phyloP scores from a whole-genome alignment of 192 early-diverging fungal genomes.

The Irineochytrium annulatum region DNA sequence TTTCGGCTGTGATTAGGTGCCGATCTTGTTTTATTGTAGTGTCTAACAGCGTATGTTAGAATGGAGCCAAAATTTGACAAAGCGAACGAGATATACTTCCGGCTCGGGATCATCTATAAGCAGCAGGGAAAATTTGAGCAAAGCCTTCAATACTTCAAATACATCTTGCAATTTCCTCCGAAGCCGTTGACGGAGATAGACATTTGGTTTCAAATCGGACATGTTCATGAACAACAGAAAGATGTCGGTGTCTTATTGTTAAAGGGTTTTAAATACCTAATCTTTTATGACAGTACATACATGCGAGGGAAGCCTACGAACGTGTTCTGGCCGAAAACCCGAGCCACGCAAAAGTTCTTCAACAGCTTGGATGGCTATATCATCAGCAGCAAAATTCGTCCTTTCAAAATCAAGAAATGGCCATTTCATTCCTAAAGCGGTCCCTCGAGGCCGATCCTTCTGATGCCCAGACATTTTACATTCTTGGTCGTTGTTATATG shows the following conservation, averaged over 20 bases:
- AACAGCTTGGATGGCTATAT: slow-evolving; percentile 97
- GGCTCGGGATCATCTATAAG: slow-evolving; percentile 98
- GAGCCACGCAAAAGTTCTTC: slow-evolving; percentile 90
- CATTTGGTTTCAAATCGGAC: slow-evolving; percentile 98
- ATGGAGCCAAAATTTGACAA: slow-evolving; percentile 97
- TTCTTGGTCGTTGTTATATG: slow-evolving; percentile 96
- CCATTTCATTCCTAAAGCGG: slow-evolving; percentile 75
- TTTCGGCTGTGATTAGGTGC: slow-evolving; percentile 85
- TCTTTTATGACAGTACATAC: slow-evolving; percentile 31
- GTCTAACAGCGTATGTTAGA: too few relatives aligned
- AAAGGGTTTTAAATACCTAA: neutral
- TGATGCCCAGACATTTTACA: slow-evolving; percentile 93
- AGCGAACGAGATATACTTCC: slow-evolving; percentile 96
- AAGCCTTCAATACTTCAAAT: slow-evolving; percentile 82
- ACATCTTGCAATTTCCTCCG: slow-evolving; percentile 83
- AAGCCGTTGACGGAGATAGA: slow-evolving; percentile 91
- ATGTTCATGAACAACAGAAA: slow-evolving; percentile 92
- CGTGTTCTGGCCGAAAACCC: slow-evolving; percentile 82
- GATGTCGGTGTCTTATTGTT: slow-evolving; percentile 51
- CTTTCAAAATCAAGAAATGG: slow-evolving; percentile 80
- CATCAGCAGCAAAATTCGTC: slow-evolving; percentile 78
- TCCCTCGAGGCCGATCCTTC: slow-evolving; percentile 70
- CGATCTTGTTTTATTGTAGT: too few relatives aligned
- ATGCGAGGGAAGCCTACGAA: slow-evolving; percentile 90
- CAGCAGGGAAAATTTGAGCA: slow-evolving; percentile 74